Evolutionary conservation across 306 rosid genomes (phyloP).

Genomic region (Lathyrus oleraceus): DNA sequence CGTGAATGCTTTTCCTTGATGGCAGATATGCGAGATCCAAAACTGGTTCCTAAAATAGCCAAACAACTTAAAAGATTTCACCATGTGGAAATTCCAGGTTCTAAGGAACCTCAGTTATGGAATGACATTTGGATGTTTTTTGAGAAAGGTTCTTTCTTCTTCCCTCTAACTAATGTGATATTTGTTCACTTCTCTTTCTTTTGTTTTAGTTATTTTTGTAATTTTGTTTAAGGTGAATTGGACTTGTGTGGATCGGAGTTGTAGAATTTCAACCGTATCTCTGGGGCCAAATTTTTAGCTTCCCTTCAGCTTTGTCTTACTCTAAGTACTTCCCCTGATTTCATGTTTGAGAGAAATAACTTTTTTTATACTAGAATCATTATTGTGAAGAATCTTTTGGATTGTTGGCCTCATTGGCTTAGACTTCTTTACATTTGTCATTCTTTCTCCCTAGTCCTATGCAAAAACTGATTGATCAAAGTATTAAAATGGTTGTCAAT

Average conservation of each 20-base stretch:
- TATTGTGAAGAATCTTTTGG: not conserved
- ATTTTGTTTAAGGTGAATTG: conserved; percentile 19
- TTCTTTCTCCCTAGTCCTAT: conserved; percentile 14
- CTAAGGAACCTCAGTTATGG: conserved; percentile 94
- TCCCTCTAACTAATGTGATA: conserved; percentile 9
- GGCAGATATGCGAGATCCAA: conserved; percentile 81
- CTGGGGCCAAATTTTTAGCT: conserved; percentile 9
- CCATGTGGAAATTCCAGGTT: conserved; percentile 77
- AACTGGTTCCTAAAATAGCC: conserved; percentile 77
- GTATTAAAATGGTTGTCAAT: conserved; percentile 14
- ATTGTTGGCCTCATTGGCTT: conserved; percentile 8
- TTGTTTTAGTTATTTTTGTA: not conserved
- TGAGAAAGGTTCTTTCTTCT: conserved; percentile 61
- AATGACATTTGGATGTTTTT: conserved; percentile 72
- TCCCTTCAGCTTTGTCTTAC: conserved; percentile 6
- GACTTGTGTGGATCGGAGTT: conserved; percentile 12
- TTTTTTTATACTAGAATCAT: not conserved
- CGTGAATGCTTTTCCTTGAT: conserved; percentile 32
- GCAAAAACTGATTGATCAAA: conserved; percentile 9
- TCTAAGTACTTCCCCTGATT: conserved; percentile 1
- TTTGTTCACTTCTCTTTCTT: conserved; percentile 10
- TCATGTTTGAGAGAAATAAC: not conserved
- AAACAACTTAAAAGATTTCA: conserved; percentile 69
- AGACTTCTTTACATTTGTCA: conserved; percentile 1
- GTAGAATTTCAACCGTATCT: conserved; percentile 1